Evolutionary conservation across 2,329 filamentous ascomycete species (phyloP).

Genomic region (Pseudohalonectria lignicola): DNA sequence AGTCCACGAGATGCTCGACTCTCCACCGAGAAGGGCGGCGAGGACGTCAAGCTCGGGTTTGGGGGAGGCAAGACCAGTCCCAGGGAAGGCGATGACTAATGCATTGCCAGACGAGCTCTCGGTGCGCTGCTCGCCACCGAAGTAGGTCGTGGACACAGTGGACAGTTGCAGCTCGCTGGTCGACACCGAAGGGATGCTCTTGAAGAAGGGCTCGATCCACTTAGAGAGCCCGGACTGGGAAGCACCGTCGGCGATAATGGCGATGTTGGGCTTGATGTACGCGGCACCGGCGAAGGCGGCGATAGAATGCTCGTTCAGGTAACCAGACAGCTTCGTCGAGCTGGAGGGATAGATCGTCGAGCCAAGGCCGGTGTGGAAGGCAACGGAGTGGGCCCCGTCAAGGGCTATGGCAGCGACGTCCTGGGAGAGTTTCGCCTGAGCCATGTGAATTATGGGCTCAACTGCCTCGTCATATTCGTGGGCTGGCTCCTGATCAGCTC

Average conservation of each 20-base stretch:
- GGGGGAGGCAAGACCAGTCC: constrained; percentile 68
- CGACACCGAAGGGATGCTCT: constrained; percentile 47
- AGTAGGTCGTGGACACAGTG: constrained; percentile 68
- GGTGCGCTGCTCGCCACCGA: constrained; percentile 87
- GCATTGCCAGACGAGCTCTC: constrained; percentile 68
- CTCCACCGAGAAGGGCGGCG: constrained; percentile 76
- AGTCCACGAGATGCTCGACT: constrained; percentile 92
- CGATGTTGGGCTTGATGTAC: constrained; percentile 84
- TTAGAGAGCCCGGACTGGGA: constrained; percentile 66
- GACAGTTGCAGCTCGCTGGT: constrained; percentile 42
- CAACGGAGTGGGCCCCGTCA: constrained; percentile 75
- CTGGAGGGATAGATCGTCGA: constrained; percentile 63
- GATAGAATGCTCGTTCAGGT: constrained; percentile 67
- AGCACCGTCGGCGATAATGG: constrained; percentile 82
- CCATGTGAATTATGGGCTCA: constrained; percentile 61
- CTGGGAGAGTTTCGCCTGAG: constrained; percentile 62
- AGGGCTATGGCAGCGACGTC: constrained; percentile 59
- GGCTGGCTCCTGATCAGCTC: constrained; percentile 36
- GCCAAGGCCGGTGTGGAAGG: constrained; percentile 91
- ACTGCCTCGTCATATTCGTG: constrained; percentile 89
- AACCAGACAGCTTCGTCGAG: constrained; percentile 63
- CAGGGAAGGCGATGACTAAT: constrained; percentile 84
- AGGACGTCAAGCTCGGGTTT: constrained; percentile 88
- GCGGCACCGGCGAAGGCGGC: constrained; percentile 65
- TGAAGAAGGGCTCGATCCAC: constrained; percentile 93